These are phyloP conservation scores for Leishmania gerbilli DNA, from an alignment of 208 protist genomes.

Conservation along the genomic window DNA sequence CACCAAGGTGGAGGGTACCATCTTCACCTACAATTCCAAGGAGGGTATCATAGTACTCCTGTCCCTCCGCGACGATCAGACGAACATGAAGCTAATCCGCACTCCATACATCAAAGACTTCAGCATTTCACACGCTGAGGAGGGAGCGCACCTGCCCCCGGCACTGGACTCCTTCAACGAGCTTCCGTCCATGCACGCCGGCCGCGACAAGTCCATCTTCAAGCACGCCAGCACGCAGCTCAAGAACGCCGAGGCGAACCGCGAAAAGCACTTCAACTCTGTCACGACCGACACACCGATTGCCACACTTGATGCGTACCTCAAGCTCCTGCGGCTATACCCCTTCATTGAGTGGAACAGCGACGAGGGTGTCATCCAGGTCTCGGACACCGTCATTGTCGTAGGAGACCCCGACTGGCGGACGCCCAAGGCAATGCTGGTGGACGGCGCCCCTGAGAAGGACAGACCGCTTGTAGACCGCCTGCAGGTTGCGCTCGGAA, in stretches of 20 bases:
- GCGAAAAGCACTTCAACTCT: constrained; percentile 41
- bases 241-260: constrained; percentile 55
- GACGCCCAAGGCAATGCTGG: constrained; percentile 53
- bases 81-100: constrained; percentile 70
- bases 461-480: constrained; percentile 61
- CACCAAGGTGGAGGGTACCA: constrained; percentile 60
- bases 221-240: constrained; percentile 75
- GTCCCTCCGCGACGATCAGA: constrained; percentile 42
- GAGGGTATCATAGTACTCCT: constrained; percentile 77
- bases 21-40: constrained; percentile 85
- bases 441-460: constrained; percentile 53
- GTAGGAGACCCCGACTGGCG: constrained; percentile 75
- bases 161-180: constrained; percentile 56
- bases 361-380: constrained; percentile 69
- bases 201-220: constrained; percentile 82
- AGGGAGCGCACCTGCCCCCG: constrained; percentile 54
- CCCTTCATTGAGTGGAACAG: constrained; percentile 81
- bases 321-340: constrained; percentile 70
- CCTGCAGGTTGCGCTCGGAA: constrained; percentile 61
- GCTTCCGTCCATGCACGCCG: constrained; percentile 85
- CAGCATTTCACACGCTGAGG: constrained; percentile 33
- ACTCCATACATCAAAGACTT: constrained; percentile 81
- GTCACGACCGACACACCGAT: constrained; percentile 66
- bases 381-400: constrained; percentile 74
- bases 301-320: constrained; percentile 66